Evolutionary conservation across 2,329 filamentous ascomycete species (phyloP), one percentile per base, ranked within the genome.

Genomic region (Camillea tinctor): DNA sequence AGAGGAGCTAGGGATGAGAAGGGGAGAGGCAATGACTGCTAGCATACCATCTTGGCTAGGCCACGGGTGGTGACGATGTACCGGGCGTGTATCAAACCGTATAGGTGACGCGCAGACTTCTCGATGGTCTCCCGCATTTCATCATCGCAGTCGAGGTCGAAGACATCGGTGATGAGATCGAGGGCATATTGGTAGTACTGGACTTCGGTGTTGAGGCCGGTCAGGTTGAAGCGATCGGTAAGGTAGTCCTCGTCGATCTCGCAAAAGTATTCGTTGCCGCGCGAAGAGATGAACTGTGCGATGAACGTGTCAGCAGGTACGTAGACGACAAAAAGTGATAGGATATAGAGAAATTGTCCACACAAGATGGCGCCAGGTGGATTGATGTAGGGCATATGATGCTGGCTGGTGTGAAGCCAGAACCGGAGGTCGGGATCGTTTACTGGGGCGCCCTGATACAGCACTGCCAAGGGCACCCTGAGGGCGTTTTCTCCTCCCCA

Each of bases 211-310:
- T 98, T 97, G 55, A 99, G 85, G 44, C 95, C 95, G 0, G 95
- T 99, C 63, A 99, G 82, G 79, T 99, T 99, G 85, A 99, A 99
- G 55, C 95, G 89, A 76, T 99, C 95, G 55, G 93, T 98, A 52
- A 99, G 84, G 77, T 99, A 99, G 72, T 99, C 95, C 76, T 99
- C 95, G 77, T 99, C 95, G 71, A 99, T 98, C 75, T 99, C 95
- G 85, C 95, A 99, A 73, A 98, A 99, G 79, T 99, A 99, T 76
- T 99, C 95, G 78, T 99, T 98, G 66, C 95, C 95, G 58, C 95
- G 87, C 5, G 93, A 97, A 4, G 94, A 97, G 71, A 98, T 97
- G 76, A 99, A 99, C 95, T 99, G 73, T 54, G 57, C n/a, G 60
- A 17, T 55, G 20, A 26, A 55, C 22, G 26, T 54, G 69, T 69